Evolutionary conservation across 169 alveolate species (phyloP), one percentile per base, ranked within the genome.

Genomic region (Plasmodium gonderi): DNA sequence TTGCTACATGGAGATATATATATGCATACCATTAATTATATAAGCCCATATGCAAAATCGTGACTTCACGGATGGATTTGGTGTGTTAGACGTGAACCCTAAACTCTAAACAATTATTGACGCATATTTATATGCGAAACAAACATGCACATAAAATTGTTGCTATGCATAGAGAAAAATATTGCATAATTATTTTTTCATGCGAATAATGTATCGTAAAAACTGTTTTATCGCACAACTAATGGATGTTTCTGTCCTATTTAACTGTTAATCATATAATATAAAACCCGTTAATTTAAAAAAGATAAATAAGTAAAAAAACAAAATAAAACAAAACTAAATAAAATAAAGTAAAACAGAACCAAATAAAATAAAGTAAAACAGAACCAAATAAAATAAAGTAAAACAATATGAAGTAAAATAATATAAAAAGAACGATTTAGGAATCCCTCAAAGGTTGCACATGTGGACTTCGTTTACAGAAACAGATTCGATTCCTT

Each of bases 401-500:
- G 72, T 1, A 36, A 60, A 17, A n/a, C 38, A n/a, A 44, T 31
- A 9, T 76, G 82, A 47, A n/a, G 36, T 3, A 42, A 38, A 44
- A 51, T 17, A 31, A 76, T n/a, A n/a, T 20, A 31, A 1, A 76
- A 69, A 42, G 23, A 31, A 2, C 38, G 64, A 33, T 3, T 14
- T 6, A 33, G 23, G n/a, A 8, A 7, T 69, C 33, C 47, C 26
- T 3, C 14, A 14, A 4, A 11, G 4, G 1, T 26, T 68, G 20
- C 78, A 29, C 2, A 68, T 26, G 51, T 26, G 26, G 12, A 36
- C n/a, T 7, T 60, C 2, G 33, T 47, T 75, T 78, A 87, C n/a
- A 64, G 14, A 78, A 87, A 87, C 47, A 87, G 20, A 40, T 87
- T 87, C 12, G 93, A 87, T 60, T 87, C 93, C 81, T 87, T 87